Evolutionary conservation across 208 protist genomes (phyloP).

Genomic region (Leishmania tarentolae): DNA sequence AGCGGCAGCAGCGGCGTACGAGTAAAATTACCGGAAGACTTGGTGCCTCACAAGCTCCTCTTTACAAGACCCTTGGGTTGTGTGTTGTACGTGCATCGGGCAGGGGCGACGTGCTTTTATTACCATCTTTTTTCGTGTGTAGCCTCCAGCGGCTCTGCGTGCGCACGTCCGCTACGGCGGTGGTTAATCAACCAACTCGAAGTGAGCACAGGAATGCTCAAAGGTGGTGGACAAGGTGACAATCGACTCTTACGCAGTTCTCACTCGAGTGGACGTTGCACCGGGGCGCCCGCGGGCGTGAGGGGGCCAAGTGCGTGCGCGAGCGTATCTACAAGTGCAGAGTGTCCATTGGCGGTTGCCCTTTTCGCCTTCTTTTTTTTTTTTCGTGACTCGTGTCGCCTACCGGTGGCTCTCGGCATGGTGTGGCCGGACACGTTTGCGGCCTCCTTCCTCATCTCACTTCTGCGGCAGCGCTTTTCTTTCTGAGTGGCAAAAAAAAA

Average conservation of each 20-base stretch:
- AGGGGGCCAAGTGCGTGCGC: background rate
- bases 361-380: background rate
- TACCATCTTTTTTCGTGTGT: background rate
- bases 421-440: background rate
- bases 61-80: background rate
- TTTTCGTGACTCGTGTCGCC: background rate
- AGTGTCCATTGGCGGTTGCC: background rate
- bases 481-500: too few species aligned
- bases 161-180: background rate
- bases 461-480: too few species aligned
- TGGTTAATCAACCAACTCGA: background rate
- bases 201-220: background rate
- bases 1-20: too few species aligned
- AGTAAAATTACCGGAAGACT: too few species aligned
- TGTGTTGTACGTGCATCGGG: background rate
- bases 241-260: background rate
- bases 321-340: background rate
- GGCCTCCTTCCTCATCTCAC: background rate
- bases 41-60: background rate
- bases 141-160: background rate
- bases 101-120: background rate
- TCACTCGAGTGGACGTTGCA: background rate
- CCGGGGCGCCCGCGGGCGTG: background rate
- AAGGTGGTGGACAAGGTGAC: background rate
- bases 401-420: background rate